A percentile compares a stretch with the other conserved stretches of the same genome.
Conservation (phyloP, 2,329 filamentous ascomycete species). For the Bipolaris zeicola region DNA sequence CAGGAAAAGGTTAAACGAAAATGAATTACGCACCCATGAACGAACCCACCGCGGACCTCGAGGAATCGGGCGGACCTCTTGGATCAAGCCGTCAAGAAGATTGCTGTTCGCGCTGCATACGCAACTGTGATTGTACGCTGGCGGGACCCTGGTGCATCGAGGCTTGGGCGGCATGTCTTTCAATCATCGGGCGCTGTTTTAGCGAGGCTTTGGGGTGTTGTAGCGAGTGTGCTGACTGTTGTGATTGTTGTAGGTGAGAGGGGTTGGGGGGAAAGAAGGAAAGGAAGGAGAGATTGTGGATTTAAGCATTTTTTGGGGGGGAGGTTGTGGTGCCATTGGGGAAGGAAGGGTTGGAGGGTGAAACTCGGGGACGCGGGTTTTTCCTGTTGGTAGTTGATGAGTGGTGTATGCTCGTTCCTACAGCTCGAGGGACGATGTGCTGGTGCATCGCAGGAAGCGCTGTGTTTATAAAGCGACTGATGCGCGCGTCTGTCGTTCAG, state of each 20-base stretch:
- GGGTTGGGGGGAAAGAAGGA: not conserved
- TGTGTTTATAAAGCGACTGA: not conserved
- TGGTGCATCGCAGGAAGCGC: not conserved
- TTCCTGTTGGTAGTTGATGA: no score
- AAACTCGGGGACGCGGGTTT: no score
- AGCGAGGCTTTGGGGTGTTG: not conserved
- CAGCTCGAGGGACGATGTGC: no score
- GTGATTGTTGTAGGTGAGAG: not conserved
- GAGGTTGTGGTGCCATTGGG: no score
- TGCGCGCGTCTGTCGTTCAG: not conserved
- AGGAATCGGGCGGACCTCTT: conserved; percentile 6
- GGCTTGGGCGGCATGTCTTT: conserved; percentile 8
- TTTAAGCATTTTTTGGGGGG: no score
- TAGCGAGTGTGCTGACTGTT: not conserved
- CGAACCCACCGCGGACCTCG: not conserved
- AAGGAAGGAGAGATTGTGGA: not conserved
- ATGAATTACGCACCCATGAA: conserved; percentile 26
- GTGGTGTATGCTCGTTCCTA: no score
- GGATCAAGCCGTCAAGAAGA: conserved; percentile 14
- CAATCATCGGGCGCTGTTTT: not conserved
- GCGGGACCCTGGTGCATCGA: conserved; percentile 12
- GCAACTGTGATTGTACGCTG: conserved; percentile 10
- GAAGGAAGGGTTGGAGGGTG: no score
- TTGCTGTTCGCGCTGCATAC: conserved; percentile 13
- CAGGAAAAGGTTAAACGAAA: not conserved